phyloP scores from a whole-genome alignment of 1,284 basidiomycete genomes.

The Ustilago cynodontis region DNA sequence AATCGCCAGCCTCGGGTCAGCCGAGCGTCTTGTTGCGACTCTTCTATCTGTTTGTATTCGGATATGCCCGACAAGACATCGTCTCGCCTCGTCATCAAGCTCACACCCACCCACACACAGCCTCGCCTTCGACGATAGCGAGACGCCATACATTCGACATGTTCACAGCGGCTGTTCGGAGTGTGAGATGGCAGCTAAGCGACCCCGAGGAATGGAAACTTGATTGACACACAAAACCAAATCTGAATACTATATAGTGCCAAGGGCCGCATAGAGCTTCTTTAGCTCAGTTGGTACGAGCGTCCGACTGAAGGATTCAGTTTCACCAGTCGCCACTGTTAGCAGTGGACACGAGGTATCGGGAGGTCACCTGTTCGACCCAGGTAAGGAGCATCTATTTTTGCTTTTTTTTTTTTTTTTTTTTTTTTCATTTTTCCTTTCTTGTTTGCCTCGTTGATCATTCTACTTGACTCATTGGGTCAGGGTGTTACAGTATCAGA shows the following conservation, averaged over 20 bases:
- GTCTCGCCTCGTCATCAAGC: not conserved
- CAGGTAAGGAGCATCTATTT: constrained; percentile 50
- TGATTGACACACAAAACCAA: too few species aligned
- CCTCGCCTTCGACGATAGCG: too few species aligned
- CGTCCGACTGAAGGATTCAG: constrained; percentile 59
- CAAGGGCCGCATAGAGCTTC: constrained; percentile 12
- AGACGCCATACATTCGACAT: too few species aligned
- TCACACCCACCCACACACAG: constrained; percentile 1
- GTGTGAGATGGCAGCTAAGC: too few species aligned
- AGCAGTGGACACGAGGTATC: constrained; percentile 28
- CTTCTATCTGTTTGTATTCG: not conserved
- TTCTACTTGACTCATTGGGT: not conserved
- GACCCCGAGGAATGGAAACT: too few species aligned
- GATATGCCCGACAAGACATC: not conserved
- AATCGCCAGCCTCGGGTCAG: not conserved
- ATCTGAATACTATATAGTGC: too few species aligned
- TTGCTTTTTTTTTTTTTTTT: constrained; percentile 12
- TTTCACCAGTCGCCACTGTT: constrained; percentile 32
- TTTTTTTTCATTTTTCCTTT: not conserved
- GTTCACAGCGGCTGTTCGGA: too few species aligned
- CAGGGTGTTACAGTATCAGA: too few species aligned
- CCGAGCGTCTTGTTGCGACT: not conserved
- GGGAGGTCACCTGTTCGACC: constrained; percentile 57
- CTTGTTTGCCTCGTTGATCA: not conserved
- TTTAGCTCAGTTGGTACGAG: constrained; percentile 62